Evolutionary conservation across 192 early-diverging fungal species (phyloP).

Genomic region (Podila epicladia): DNA sequence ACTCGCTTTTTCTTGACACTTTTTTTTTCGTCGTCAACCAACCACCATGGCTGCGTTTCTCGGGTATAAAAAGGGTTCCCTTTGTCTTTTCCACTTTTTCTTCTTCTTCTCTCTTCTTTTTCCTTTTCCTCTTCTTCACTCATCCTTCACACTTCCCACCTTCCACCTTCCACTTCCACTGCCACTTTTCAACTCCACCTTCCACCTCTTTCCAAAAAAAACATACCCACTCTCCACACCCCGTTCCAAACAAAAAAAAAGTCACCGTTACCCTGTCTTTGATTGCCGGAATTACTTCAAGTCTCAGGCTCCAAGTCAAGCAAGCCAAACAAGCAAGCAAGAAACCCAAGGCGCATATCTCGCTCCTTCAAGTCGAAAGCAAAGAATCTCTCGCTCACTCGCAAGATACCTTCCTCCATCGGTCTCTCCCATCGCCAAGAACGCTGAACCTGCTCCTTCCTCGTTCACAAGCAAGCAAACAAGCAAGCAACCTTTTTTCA

Average conservation of each 20-base stretch:
- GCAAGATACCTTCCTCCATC: no score
- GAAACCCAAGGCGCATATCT: no score
- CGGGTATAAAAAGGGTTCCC: slow-evolving; percentile 30
- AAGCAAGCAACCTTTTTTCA: not conserved
- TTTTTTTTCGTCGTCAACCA: no score
- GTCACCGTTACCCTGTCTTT: not conserved
- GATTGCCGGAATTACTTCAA: no score
- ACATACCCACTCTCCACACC: slow-evolving; percentile 1
- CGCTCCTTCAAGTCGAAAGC: no score
- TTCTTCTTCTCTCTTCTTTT: slow-evolving; percentile 3
- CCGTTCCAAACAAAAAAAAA: not conserved
- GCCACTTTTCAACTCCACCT: not conserved
- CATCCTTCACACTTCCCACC: slow-evolving; percentile 1
- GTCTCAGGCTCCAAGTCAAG: slow-evolving; percentile 2
- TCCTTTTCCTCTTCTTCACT: slow-evolving; percentile 1
- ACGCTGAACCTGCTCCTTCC: no score
- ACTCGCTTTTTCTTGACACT: no score
- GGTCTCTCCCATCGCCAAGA: no score
- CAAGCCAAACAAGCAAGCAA: not conserved
- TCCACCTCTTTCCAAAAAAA: not conserved
- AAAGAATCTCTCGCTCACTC: no score
- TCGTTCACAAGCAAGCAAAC: no score
- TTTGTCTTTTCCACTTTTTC: not conserved
- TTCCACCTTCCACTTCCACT: slow-evolving; percentile 10
- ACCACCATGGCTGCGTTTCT: not conserved